Conservation (phyloP, 495 filamentous ascomycete species). For the Polyplosphaeria fusca region DNA sequence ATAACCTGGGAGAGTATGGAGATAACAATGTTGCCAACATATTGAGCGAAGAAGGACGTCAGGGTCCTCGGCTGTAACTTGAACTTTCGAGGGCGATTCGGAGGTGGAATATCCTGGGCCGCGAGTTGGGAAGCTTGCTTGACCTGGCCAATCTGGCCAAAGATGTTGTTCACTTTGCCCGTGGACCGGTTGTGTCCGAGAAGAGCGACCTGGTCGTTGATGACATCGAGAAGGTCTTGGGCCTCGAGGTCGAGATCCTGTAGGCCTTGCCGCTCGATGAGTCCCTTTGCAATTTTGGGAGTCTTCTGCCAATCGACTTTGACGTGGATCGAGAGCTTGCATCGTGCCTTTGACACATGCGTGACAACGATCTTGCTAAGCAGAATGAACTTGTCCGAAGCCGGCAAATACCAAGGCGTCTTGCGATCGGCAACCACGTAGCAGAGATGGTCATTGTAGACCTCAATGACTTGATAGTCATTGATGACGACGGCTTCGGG, state of each 20-base stretch:
- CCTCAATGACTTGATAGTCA: constrained; percentile 86
- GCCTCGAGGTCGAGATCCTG: constrained; percentile 79
- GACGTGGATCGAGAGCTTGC: constrained; percentile 84
- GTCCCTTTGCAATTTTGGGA: constrained; percentile 60
- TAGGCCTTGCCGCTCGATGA: constrained; percentile 78
- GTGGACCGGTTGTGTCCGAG: constrained; percentile 79
- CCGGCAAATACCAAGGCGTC: constrained; percentile 86
- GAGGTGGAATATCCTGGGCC: constrained; percentile 42
- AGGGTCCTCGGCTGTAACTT: constrained; percentile 67
- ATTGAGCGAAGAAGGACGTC: constrained; percentile 66
- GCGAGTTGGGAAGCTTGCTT: constrained; percentile 63
- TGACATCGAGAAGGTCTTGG: constrained; percentile 77
- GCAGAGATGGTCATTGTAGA: constrained; percentile 90
- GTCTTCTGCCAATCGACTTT: constrained; percentile 77
- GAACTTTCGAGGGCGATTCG: constrained; percentile 48
- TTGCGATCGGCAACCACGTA: constrained; percentile 89
- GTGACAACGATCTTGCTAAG: constrained; percentile 93
- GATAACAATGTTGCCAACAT: constrained; percentile 62
- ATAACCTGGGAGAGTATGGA: constrained; percentile 68
- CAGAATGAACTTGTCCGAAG: constrained; percentile 72
- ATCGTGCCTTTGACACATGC: constrained; percentile 83
- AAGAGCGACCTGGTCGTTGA: constrained; percentile 80
- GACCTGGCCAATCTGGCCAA: constrained; percentile 79
- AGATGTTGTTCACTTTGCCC: constrained; percentile 86
- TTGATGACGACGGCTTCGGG: constrained; percentile 47